Evolutionary conservation across 768 basidiomycete species (phyloP).

Genomic region (Leccinum obscurum): DNA sequence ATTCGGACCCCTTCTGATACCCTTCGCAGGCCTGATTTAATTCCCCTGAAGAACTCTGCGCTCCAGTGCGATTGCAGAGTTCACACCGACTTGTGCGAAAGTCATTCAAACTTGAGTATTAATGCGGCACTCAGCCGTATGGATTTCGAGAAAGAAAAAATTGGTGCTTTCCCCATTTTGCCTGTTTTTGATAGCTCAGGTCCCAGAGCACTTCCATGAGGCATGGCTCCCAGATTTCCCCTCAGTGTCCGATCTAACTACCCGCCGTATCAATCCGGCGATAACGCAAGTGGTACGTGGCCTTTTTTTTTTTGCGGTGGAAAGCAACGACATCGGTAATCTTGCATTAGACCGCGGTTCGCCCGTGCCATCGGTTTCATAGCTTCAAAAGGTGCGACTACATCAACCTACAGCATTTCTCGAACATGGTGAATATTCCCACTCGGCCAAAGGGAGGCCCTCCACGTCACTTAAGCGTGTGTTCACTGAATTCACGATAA

Average conservation of each 20-base stretch:
- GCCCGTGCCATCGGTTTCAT: not conserved
- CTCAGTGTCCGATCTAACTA: not conserved
- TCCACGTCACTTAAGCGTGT: not conserved
- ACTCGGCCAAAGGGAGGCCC: not conserved
- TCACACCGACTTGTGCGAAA: conserved; percentile 14
- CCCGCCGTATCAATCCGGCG: not conserved
- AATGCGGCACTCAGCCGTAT: conserved; percentile 6
- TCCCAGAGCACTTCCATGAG: conserved; percentile 10
- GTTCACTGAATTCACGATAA: not conserved
- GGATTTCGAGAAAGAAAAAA: conserved; percentile 11
- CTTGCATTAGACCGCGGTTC: not conserved
- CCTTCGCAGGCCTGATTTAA: conserved; percentile 10
- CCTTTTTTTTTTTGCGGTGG: not conserved
- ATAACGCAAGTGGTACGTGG: not conserved
- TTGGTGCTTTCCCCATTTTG: not conserved
- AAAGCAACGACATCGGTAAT: not conserved
- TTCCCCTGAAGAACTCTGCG: conserved; percentile 3
- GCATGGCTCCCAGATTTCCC: not conserved
- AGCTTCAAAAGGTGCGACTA: not conserved
- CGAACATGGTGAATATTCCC: conserved; percentile 1
- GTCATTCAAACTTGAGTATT: not conserved
- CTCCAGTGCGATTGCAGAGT: not conserved
- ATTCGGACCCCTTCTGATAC: conserved; percentile 9
- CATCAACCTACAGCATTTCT: not conserved
- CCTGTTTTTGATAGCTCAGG: conserved; percentile 9